Conservation (phyloP, 2,329 filamentous ascomycete species). For the Diaporthe caulivora region DNA sequence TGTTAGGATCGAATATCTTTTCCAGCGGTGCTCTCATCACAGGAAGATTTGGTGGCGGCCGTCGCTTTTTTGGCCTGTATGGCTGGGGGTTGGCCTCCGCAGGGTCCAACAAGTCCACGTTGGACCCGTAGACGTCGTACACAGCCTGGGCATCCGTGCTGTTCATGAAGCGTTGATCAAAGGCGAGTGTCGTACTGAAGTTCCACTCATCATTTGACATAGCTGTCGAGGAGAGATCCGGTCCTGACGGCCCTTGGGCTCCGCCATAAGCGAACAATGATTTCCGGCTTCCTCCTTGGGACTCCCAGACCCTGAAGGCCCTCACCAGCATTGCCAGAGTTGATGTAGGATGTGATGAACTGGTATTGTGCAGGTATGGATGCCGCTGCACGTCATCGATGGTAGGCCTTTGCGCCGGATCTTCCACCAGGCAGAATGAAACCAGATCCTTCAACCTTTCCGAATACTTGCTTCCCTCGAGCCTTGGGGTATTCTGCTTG, state of each 20-base stretch:
- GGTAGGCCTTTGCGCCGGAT: slow-evolving; percentile 76
- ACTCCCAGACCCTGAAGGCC: slow-evolving; percentile 82
- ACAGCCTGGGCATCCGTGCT: slow-evolving; percentile 69
- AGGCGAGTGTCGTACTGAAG: slow-evolving; percentile 75
- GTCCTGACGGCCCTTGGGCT: slow-evolving; percentile 63
- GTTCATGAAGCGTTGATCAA: slow-evolving; percentile 69
- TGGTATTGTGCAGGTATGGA: slow-evolving; percentile 75
- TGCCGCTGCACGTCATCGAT: slow-evolving; percentile 79
- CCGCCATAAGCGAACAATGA: slow-evolving; percentile 73
- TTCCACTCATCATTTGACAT: slow-evolving; percentile 74
- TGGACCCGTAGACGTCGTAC: slow-evolving; percentile 67
- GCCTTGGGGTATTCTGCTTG: slow-evolving; percentile 72
- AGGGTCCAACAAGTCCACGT: slow-evolving; percentile 64
- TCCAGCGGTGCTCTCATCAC: slow-evolving; percentile 71
- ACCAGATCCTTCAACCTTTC: slow-evolving; percentile 76
- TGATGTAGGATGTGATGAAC: slow-evolving; percentile 72
- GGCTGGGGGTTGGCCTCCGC: slow-evolving; percentile 51
- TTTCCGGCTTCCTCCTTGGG: slow-evolving; percentile 76
- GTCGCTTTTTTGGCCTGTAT: slow-evolving; percentile 63
- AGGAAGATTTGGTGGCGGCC: slow-evolving; percentile 70
- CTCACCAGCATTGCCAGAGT: slow-evolving; percentile 75
- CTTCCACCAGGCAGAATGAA: slow-evolving; percentile 78
- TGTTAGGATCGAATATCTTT: slow-evolving; percentile 76
- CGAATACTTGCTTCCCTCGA: slow-evolving; percentile 80
- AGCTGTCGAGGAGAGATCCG: slow-evolving; percentile 57